Base-by-base conservation (phyloP, 352 stramenopile species). In the Thraustotheca clavata region DNA sequence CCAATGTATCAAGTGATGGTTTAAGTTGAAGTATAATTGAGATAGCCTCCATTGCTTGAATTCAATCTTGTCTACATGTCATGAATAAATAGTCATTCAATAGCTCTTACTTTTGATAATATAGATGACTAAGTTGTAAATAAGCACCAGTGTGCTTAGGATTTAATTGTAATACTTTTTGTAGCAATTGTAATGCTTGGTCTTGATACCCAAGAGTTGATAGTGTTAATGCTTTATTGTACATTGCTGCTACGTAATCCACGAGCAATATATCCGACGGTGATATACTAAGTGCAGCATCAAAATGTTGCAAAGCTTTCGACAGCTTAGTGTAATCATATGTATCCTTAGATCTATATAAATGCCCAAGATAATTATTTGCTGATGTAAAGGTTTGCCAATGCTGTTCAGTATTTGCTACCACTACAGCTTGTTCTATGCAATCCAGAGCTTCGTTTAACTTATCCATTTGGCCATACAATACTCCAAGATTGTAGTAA, bases 401-500 rank as follows among this genome's bases (percentile, higher is more conserved):
- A 59, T 89, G 75, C 39, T 77, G 60, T 3, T 66, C 71, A 1
- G 67, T 52, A 5, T 65, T 29, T 3, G 80, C 75, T 14, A 76
- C 67, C 20, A 38, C 29, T 0, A 77, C 62, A 26, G 82, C 82
- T 27, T 73, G 68, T 49, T 74, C 57, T 24, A 91, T 67, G 1
- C 82, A 47, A 16, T 60, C 52, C 5, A 85, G 9, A 14, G 80
- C 76, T 35, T 77, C 67, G 5, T 73, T 60, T 48, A 31, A 39
- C 55, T 73, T 52, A 4, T 54, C 35, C 2, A 24, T n/a, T 1
- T 77, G 57, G 18, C 71, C 73, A 7, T 88, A 29, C 24, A 91
- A 54, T 69, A 89, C 83, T 0, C 72, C 86, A 8, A 94, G 57
- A 69, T 94, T 93, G 63, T 93, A 92, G 69, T 87, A 87, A n/a